Base-by-base conservation (phyloP, 164 flowering plant species). In the Umbilicus rupestris region DNA sequence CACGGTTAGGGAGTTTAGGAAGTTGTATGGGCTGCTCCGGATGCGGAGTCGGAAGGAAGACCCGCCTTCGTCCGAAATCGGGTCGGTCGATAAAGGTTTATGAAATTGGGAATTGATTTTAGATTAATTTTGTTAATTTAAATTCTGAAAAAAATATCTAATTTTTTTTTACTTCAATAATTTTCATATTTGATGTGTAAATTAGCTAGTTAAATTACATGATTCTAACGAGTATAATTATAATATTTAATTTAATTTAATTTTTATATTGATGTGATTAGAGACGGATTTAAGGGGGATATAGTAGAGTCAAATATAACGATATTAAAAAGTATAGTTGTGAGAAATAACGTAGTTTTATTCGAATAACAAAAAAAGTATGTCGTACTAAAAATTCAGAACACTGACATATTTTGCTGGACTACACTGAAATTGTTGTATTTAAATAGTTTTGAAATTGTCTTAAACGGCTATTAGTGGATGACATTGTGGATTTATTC, bases 11-110 rank as follows among this genome's bases (percentile, higher is more conserved):
- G 96, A 86, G 69, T 78, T 86, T 16, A 68, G 81, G 49, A 89
- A 83, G 58, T 62, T 87, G 66, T 87, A 86, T 31, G 88, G 94
- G 30, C 46, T 86, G 3, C 66, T 91, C 65, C 78, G 80, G 58
- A 26, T 77, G 75, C 85, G 75, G 26, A 82, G 81, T 49, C 55
- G 85, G 20, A 79, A 81, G 33, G 80, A 75, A 15, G 79, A 79
- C 9, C 74, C 73, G n/a, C 44, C 72, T 15, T 41, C 78, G 39
- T 31, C 69, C 24, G 82, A 78, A 64, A 67, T 70, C 41, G 70
- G 72, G 59, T 42, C 68, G 39, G 2, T 17, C 5, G 77, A 76
- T 17, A 77, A 73, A 62, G 71, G 5, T 70, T 67, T 37, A 68
- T 71, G 2, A 12, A 63, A 8, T 55, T 31, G 7, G 76, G 58